These are phyloP conservation scores for Nannochloris sp. DNA, from an alignment of 139 green algal species.

Conservation along the genomic window DNA sequence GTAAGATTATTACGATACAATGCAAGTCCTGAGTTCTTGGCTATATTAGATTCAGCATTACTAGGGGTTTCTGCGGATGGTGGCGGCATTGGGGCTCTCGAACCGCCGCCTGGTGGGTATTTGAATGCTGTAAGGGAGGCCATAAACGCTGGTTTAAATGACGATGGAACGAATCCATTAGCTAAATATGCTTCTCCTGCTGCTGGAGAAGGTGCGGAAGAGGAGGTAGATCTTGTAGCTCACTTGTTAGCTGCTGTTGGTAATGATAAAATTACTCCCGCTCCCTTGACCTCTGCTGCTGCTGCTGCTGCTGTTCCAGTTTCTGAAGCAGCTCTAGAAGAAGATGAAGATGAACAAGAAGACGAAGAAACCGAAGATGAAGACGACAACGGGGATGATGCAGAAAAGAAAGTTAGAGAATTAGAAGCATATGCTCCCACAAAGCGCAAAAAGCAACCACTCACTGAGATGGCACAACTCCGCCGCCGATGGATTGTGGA, in stretches of 20 bases:
- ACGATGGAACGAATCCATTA: not conserved
- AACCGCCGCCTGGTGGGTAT: slow-evolving; percentile 1
- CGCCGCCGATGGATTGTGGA: slow-evolving; percentile 8
- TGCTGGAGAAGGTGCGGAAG: not conserved
- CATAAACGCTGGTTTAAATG: slow-evolving; percentile 1
- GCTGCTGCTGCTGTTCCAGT: not conserved
- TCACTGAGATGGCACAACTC: not conserved
- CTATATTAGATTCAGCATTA: not conserved
- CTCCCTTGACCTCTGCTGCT: too few species aligned
- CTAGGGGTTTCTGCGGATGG: not conserved
- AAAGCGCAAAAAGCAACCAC: not conserved
- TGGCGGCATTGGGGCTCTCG: not conserved
- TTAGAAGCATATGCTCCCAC: not conserved
- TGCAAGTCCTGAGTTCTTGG: not conserved
- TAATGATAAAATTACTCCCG: too few species aligned
- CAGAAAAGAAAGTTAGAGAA: not conserved
- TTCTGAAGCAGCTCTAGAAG: not conserved
- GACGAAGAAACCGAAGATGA: not conserved
- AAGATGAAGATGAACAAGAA: not conserved
- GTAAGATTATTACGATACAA: slow-evolving; percentile 1
- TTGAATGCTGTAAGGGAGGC: slow-evolving; percentile 4
- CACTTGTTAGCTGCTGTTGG: too few species aligned
- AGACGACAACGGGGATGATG: not conserved
- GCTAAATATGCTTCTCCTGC: not conserved
- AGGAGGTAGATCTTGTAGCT: not conserved